Evolutionary conservation across 1,139 yeast species (phyloP).

Genomic region (Nakaseomyces delphensis): DNA sequence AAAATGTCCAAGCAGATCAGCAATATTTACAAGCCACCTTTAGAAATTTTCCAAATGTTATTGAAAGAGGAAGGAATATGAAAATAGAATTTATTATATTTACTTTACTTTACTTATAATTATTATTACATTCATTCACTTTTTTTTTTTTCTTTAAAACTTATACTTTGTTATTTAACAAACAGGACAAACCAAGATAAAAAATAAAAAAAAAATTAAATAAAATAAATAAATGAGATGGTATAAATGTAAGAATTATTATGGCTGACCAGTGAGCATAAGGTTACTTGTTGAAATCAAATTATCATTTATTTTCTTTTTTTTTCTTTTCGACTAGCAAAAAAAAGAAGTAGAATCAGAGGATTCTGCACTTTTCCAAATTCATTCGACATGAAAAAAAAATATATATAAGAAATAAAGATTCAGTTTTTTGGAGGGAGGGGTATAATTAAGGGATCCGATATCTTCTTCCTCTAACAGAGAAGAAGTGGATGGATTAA

Average conservation of each 20-base stretch:
- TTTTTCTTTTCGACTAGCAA: neutral
- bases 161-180: too few relatives aligned
- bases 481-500: neutral
- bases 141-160: neutral
- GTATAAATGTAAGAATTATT: neutral
- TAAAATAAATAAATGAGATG: neutral
- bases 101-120: too few relatives aligned
- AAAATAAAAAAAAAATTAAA: neutral
- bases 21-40: slow-evolving; percentile 16
- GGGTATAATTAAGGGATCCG: slow-evolving; percentile 2
- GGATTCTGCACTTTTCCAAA: neutral
- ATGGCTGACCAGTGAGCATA: too few relatives aligned
- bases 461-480: too few relatives aligned
- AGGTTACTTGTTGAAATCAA: too few relatives aligned
- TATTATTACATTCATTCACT: neutral
- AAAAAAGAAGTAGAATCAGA: neutral
- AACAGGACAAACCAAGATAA: too few relatives aligned
- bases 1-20: slow-evolving; percentile 34
- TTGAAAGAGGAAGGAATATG: neutral
- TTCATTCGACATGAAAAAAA: neutral
- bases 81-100: too few relatives aligned
- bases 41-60: slow-evolving; percentile 11
- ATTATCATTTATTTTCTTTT: too few relatives aligned
- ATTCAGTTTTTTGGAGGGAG: neutral
- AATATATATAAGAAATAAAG: neutral